Percentiles rank a stretch among this genome's conserved stretches.
Evolutionary conservation across 2,329 filamentous ascomycete genomes (phyloP).

Genomic region (Fusarium sp.): DNA sequence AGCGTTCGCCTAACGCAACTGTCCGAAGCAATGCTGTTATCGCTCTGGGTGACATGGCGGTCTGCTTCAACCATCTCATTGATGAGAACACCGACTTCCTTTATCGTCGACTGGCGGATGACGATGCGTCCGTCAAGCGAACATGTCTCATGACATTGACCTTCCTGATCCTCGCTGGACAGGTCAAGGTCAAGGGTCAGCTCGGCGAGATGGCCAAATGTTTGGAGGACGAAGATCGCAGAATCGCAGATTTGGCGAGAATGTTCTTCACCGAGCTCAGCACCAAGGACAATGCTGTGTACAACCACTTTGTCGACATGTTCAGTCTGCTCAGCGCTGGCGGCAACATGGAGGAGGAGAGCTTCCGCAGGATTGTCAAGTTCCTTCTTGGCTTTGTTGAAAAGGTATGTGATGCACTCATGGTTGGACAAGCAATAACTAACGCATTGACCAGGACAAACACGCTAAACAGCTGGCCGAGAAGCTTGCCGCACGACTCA

Average conservation of each 20-base stretch:
- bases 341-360: constrained; percentile 81
- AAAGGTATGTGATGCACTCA: constrained; percentile 70
- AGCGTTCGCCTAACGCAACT: constrained; percentile 89
- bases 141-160: constrained; percentile 99
- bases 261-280: constrained; percentile 99
- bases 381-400: constrained; percentile 97
- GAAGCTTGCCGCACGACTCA: constrained; percentile 87
- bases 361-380: constrained; percentile 85
- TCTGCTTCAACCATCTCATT: constrained; percentile 99
- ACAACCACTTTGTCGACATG: constrained; percentile 99
- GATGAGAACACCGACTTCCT: constrained; percentile 99
- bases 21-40: constrained; percentile 97
- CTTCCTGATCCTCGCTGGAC: constrained; percentile 94
- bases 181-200: constrained; percentile 99
- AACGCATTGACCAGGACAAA: constrained; percentile 74
- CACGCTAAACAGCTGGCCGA: constrained; percentile 94
- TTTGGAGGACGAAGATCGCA: constrained; percentile 93
- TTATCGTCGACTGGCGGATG: constrained; percentile 90
- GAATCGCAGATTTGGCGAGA: constrained; percentile 89
- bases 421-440: neutral
- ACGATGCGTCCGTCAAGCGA: constrained; percentile 89
- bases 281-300: constrained; percentile 98
- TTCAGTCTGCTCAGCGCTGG: constrained; percentile 92
- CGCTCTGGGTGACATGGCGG: constrained; percentile 97
- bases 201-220: constrained; percentile 99